Percentiles rank a stretch among this genome's conserved stretches.
phyloP scores from a whole-genome alignment of 768 basidiomycete genomes.

The Agrocybe praecox region DNA sequence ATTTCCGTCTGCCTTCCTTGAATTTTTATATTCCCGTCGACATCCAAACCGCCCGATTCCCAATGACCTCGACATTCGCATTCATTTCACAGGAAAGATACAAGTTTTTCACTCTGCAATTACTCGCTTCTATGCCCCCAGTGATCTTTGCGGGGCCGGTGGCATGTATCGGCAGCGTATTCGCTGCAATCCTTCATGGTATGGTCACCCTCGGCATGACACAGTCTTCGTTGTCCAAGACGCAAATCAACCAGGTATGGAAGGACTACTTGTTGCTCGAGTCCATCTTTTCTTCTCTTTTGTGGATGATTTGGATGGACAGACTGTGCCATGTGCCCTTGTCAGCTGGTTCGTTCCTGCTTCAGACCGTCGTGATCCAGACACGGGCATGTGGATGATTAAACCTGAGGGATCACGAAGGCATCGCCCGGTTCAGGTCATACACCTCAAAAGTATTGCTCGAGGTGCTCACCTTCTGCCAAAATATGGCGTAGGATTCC shows the following conservation, averaged over 20 bases:
- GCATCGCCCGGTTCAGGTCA: conserved; percentile 18
- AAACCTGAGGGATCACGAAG: conserved; percentile 14
- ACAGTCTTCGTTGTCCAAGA: not conserved
- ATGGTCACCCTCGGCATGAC: conserved; percentile 4
- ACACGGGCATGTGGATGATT: conserved; percentile 36
- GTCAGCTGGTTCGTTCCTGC: conserved; percentile 26
- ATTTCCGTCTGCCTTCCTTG: conserved; percentile 11
- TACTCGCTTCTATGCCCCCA: conserved; percentile 28
- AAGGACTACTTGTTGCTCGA: conserved; percentile 26
- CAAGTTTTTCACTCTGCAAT: conserved; percentile 27
- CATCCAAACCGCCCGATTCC: conserved; percentile 9
- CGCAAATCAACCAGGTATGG: not conserved
- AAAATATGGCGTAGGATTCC: conserved; percentile 19
- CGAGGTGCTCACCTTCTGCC: conserved; percentile 30
- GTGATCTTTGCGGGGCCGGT: conserved; percentile 26
- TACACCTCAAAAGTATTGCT: conserved; percentile 25
- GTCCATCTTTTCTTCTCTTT: conserved; percentile 34
- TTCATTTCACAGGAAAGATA: conserved; percentile 19
- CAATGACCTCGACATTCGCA: conserved; percentile 4
- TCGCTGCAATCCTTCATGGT: conserved; percentile 25
- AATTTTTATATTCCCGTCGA: conserved; percentile 12
- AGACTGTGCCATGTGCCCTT: conserved; percentile 23
- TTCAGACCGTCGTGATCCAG: conserved; percentile 17
- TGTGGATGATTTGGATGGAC: not conserved
- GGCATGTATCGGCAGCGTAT: conserved; percentile 30